Evolutionary conservation across 148 eudicot species (phyloP).

Genomic region (Euryodendron excelsum): DNA sequence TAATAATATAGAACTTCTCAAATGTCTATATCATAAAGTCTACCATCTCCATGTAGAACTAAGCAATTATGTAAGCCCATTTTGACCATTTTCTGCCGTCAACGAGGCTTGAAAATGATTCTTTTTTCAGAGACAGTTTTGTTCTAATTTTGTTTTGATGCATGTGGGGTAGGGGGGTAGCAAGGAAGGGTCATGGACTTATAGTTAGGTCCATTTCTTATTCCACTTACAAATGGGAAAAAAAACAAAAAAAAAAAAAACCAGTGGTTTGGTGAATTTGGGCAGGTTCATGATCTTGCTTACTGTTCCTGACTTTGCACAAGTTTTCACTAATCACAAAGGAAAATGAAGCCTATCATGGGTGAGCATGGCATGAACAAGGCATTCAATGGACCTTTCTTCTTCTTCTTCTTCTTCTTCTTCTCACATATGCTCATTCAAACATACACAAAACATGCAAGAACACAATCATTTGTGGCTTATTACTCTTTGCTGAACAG

Average conservation of each 20-base stretch:
- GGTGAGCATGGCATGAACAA: no score
- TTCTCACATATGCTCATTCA: no score
- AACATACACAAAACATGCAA: no score
- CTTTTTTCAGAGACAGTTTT: background rate
- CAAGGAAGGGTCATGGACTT: conserved; percentile 3
- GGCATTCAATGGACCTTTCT: no score
- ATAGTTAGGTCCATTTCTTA: background rate
- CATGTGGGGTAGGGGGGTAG: background rate
- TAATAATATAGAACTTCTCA: no score
- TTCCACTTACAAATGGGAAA: background rate
- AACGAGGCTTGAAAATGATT: background rate
- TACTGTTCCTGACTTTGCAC: background rate
- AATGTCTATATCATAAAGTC: background rate
- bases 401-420: no score
- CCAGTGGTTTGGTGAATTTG: background rate
- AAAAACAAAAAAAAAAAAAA: background rate
- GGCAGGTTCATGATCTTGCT: background rate
- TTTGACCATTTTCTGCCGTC: background rate
- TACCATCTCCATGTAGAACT: no score
- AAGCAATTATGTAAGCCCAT: background rate
- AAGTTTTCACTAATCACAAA: background rate
- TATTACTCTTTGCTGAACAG: no score
- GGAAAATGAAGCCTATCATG: no score
- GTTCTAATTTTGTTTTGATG: background rate
- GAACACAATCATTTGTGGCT: no score